Evolutionary conservation across 768 basidiomycete species (phyloP).

Genomic region (Phlebiopsis gigantea): DNA sequence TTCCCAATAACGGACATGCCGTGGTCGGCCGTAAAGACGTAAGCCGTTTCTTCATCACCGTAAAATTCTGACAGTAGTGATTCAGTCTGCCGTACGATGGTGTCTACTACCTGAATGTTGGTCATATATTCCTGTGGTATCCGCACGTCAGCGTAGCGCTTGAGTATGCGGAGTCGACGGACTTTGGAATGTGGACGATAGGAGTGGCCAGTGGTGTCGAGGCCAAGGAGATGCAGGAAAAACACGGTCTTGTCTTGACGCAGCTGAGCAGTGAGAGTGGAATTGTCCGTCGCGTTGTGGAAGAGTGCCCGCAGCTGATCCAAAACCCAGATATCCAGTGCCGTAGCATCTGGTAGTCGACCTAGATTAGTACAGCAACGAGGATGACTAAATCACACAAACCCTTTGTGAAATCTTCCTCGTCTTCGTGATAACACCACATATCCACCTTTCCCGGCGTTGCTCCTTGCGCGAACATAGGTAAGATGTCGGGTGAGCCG

Average conservation of each 20-base stretch:
- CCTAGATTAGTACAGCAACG: not conserved
- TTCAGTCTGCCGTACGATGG: constrained; percentile 65
- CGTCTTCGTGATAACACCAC: constrained; percentile 73
- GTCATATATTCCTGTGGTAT: constrained; percentile 78
- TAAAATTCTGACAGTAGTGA: constrained; percentile 59
- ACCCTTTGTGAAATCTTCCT: constrained; percentile 88
- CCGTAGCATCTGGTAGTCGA: constrained; percentile 61
- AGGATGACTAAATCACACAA: not conserved
- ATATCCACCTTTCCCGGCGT: constrained; percentile 61
- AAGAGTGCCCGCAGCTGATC: constrained; percentile 61
- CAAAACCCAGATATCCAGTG: constrained; percentile 74
- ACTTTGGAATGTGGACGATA: constrained; percentile 80
- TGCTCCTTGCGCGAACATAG: constrained; percentile 81
- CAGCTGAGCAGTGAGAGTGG: constrained; percentile 44
- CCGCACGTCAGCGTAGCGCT: not conserved
- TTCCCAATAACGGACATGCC: constrained; percentile 88
- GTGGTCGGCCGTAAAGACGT: constrained; percentile 83
- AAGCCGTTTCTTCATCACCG: constrained; percentile 62
- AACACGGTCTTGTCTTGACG: constrained; percentile 61
- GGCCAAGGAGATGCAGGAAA: constrained; percentile 78
- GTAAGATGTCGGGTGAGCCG: constrained; percentile 84
- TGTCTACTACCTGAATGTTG: constrained; percentile 76
- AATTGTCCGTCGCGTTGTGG: constrained; percentile 54
- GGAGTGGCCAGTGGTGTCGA: constrained; percentile 85
- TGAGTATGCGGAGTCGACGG: not conserved